Evolutionary conservation across 73 alveolate species (phyloP).

Genomic region (Uronychia binucleata): DNA sequence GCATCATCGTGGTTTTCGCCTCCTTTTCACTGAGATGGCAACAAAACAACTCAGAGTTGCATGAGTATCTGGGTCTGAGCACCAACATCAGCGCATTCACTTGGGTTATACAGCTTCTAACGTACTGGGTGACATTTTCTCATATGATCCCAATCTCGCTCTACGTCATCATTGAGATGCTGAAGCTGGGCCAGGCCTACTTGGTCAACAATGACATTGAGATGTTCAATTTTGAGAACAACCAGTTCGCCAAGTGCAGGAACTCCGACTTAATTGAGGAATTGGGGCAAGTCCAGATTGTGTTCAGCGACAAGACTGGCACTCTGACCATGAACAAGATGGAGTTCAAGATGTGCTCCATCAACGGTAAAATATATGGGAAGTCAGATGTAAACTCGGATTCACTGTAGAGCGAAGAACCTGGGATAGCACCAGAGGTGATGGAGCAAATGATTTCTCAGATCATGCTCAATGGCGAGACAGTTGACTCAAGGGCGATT

Average conservation of each 20-base stretch:
- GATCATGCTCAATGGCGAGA: background rate
- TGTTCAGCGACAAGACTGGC: constrained; percentile 99
- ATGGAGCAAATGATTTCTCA: background rate
- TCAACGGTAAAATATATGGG: constrained; percentile 79
- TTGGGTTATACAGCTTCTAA: constrained; percentile 63
- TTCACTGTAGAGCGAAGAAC: constrained; percentile 8
- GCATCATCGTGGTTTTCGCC: constrained; percentile 29
- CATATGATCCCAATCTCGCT: constrained; percentile 97
- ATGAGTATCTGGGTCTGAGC: constrained; percentile 28
- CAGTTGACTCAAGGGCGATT: constrained; percentile 8
- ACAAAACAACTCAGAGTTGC: background rate
- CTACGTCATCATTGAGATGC: constrained; percentile 95
- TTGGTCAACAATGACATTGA: constrained; percentile 82
- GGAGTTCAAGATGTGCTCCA: constrained; percentile 96
- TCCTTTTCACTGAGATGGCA: constrained; percentile 38
- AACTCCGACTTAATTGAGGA: constrained; percentile 98
- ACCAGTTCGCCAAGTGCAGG: constrained; percentile 88
- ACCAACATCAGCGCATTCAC: background rate
- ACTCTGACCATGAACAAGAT: constrained; percentile 98
- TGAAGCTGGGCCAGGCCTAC: constrained; percentile 85
- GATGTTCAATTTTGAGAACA: constrained; percentile 78
- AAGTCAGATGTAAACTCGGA: constrained; percentile 36
- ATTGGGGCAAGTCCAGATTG: constrained; percentile 98
- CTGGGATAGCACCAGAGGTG: background rate
- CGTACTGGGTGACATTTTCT: constrained; percentile 92